phyloP scores from a whole-genome alignment of 257 asterid species.

The Pogostemon cablin region DNA sequence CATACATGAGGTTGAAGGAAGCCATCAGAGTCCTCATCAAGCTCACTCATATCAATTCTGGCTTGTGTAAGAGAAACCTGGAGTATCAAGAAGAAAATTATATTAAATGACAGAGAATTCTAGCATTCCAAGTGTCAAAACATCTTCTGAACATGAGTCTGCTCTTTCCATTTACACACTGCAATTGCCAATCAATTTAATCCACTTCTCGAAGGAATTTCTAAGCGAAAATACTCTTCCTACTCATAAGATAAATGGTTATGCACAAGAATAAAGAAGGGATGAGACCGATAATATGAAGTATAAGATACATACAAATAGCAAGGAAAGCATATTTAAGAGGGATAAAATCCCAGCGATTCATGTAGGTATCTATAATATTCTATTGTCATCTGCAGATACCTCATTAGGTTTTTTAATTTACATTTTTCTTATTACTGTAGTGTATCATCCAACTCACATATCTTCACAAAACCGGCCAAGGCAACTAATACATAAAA shows the following conservation, averaged over 20 bases:
- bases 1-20: constrained; percentile 96
- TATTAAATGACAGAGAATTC: constrained; percentile 6
- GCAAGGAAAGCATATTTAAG: constrained; percentile 4
- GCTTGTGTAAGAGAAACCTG: constrained; percentile 99
- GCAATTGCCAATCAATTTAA: constrained; percentile 20
- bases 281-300: constrained; percentile 15
- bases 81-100: constrained; percentile 32
- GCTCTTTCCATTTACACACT: neutral
- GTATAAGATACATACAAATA: constrained; percentile 9
- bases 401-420: constrained; percentile 1
- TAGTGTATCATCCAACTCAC: constrained; percentile 14
- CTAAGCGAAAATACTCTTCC: neutral
- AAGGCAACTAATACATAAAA: constrained; percentile 8
- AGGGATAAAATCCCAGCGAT: neutral
- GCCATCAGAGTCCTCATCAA: constrained; percentile 99
- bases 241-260: constrained; percentile 11
- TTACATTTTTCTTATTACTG: neutral
- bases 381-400: neutral
- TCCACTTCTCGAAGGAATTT: constrained; percentile 1
- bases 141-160: neutral
- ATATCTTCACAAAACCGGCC: neutral
- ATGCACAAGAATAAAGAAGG: constrained; percentile 6
- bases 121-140: constrained; percentile 6
- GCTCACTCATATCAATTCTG: constrained; percentile 99
- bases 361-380: neutral